These are phyloP conservation scores for Harringtonia aguacate DNA, from an alignment of 2,329 filamentous ascomycete genomes.

Conservation along the genomic window DNA sequence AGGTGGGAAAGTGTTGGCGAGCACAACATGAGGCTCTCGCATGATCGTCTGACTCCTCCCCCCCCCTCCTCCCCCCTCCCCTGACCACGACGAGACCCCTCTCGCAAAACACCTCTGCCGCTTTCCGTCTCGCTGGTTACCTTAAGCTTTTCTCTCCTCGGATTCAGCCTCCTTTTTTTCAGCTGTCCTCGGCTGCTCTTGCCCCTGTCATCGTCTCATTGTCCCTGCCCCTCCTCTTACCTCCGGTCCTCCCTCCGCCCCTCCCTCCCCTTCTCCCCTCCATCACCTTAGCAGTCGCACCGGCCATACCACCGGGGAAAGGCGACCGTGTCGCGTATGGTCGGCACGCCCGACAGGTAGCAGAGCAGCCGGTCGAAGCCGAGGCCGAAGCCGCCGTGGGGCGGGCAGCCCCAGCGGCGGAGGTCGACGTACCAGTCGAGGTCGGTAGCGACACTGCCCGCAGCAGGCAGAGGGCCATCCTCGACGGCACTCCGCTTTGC, in stretches of 20 bases:
- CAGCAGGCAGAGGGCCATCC: no score
- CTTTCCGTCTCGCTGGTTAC: not conserved
- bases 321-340: conserved; percentile 73
- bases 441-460: conserved; percentile 17
- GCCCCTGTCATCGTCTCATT: not conserved
- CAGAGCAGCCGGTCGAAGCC: conserved; percentile 81
- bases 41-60: not conserved
- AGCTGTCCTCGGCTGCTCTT: not conserved
- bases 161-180: no score
- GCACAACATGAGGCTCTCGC: conserved; percentile 15
- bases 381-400: conserved; percentile 83
- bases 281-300: conserved; percentile 39
- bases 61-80: no score
- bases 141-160: no score
- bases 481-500: no score
- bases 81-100: no score
- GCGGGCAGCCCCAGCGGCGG: conserved; percentile 80
- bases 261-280: not conserved
- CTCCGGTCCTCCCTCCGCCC: not conserved
- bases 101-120: no score
- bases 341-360: conserved; percentile 72
- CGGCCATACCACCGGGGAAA: conserved; percentile 68
- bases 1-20: conserved; percentile 30
- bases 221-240: not conserved
- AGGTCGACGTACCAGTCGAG: conserved; percentile 85